A percentile compares a stretch with the other conserved stretches of the same genome.
Evolutionary conservation across 1,139 yeast species (phyloP).

Genomic region (Yamadazyma trypodendri): DNA sequence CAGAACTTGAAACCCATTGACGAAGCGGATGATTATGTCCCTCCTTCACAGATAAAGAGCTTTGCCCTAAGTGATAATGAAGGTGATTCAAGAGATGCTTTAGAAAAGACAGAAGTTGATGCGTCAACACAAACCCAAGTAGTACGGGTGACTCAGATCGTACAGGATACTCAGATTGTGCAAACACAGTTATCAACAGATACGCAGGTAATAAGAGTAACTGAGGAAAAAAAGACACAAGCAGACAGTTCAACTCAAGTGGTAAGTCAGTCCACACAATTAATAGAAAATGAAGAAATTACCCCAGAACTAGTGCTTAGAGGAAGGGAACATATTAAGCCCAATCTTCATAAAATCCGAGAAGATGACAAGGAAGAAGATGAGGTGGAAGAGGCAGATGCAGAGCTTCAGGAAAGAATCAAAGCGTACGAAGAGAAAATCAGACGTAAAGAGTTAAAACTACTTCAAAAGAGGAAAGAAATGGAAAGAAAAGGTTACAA

Average conservation of each 20-base stretch:
- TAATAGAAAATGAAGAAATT: slow-evolving; percentile 19
- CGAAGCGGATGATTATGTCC: slow-evolving; percentile 4
- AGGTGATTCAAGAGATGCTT: background rate
- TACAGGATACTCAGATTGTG: slow-evolving; percentile 3
- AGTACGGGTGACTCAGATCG: background rate
- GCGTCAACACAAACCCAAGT: background rate
- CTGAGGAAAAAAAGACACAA: background rate
- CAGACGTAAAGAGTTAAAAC: slow-evolving; percentile 36
- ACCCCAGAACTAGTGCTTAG: slow-evolving; percentile 25
- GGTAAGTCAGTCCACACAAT: slow-evolving; percentile 1
- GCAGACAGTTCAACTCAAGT: slow-evolving; percentile 11
- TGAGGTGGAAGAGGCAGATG: slow-evolving; percentile 24
- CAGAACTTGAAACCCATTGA: slow-evolving; percentile 28
- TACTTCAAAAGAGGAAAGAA: slow-evolving; percentile 43
- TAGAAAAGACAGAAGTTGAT: background rate
- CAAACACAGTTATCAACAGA: background rate
- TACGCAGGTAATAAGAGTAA: background rate
- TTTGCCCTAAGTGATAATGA: slow-evolving; percentile 2
- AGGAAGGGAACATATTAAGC: slow-evolving; percentile 23
- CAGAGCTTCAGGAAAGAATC: slow-evolving; percentile 28
- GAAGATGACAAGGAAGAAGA: slow-evolving; percentile 24
- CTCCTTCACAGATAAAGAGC: slow-evolving; percentile 7
- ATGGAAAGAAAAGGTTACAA: slow-evolving; percentile 52
- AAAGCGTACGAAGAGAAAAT: slow-evolving; percentile 39
- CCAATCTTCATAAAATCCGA: slow-evolving; percentile 16